These are phyloP conservation scores for Nakaseomyces kungkrabaensis DNA, from an alignment of 1,139 yeast genomes.

Conservation along the genomic window DNA sequence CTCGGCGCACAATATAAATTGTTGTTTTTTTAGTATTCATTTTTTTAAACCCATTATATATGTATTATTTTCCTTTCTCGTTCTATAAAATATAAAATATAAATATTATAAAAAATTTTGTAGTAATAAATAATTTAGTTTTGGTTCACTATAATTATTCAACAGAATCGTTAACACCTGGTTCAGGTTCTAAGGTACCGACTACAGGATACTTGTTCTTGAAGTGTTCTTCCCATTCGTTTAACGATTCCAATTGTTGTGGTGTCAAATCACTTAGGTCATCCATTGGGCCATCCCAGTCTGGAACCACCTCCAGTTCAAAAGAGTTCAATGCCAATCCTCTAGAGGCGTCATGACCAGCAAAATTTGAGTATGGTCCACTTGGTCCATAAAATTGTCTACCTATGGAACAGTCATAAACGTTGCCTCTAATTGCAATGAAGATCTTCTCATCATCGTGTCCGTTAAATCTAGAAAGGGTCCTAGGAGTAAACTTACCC, in stretches of 20 bases:
- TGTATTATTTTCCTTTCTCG: neutral
- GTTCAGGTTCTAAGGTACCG: constrained; percentile 42
- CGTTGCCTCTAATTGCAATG: constrained; percentile 75
- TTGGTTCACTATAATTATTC: neutral
- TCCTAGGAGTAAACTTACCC: constrained; percentile 70
- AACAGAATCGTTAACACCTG: constrained; percentile 21
- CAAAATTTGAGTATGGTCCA: constrained; percentile 91
- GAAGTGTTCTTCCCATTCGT: constrained; percentile 82
- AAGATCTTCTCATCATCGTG: constrained; percentile 66
- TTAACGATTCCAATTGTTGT: constrained; percentile 58
- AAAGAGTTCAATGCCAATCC: constrained; percentile 89
- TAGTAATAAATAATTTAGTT: neutral
- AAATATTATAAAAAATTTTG: neutral
- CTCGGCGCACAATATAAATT: no score
- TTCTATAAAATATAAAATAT: neutral
- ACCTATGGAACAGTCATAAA: constrained; percentile 76
- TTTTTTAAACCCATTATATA: no score
- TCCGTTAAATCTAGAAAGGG: constrained; percentile 71
- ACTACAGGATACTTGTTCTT: constrained; percentile 65
- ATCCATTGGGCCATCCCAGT: constrained; percentile 66
- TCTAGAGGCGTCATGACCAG: constrained; percentile 93
- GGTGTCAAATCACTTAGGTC: constrained; percentile 47
- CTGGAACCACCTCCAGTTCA: constrained; percentile 50
- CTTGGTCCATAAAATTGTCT: constrained; percentile 91
- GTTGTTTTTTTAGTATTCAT: no score